Evolutionary conservation across 176 grass and related monocot species (phyloP).

Genomic region (Bromus sterilis): DNA sequence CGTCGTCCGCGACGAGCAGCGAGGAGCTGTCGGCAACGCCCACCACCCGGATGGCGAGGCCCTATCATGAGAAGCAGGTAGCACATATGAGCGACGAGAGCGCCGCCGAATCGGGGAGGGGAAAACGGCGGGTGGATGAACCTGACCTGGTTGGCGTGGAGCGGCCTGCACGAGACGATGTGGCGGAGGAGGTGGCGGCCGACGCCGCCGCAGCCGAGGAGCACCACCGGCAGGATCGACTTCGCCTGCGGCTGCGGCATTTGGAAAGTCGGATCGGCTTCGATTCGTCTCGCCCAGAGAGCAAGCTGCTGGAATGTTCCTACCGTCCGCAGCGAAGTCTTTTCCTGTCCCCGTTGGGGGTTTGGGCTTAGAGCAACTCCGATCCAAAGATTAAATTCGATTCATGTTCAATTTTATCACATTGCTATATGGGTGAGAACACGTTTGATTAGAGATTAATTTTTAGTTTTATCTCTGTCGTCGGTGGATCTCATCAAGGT

Average conservation of each 20-base stretch:
- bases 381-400: too few species aligned
- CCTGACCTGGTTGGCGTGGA: slow-evolving; percentile 56
- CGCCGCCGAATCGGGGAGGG: not conserved
- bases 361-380: too few species aligned
- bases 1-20: slow-evolving; percentile 56
- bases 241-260: slow-evolving; percentile 12
- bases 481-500: too few species aligned
- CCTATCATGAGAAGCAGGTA: slow-evolving; percentile 20
- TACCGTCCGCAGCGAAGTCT: not conserved
- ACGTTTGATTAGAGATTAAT: too few species aligned
- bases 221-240: slow-evolving; percentile 53
- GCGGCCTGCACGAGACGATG: slow-evolving; percentile 56
- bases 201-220: slow-evolving; percentile 87
- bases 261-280: slow-evolving; percentile 3
- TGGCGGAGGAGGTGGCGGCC: slow-evolving; percentile 79
- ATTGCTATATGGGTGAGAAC: too few species aligned
- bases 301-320: not conserved
- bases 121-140: not conserved
- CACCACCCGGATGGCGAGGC: slow-evolving; percentile 65
- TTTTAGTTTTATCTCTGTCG: too few species aligned
- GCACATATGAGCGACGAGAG: not conserved
- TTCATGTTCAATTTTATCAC: too few species aligned
- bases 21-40: slow-evolving; percentile 73
- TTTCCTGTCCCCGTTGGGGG: not conserved
- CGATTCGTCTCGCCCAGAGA: not conserved